Base-by-base conservation (phyloP, 1,284 basidiomycete species). In the Fomitopsis pinicola region DNA sequence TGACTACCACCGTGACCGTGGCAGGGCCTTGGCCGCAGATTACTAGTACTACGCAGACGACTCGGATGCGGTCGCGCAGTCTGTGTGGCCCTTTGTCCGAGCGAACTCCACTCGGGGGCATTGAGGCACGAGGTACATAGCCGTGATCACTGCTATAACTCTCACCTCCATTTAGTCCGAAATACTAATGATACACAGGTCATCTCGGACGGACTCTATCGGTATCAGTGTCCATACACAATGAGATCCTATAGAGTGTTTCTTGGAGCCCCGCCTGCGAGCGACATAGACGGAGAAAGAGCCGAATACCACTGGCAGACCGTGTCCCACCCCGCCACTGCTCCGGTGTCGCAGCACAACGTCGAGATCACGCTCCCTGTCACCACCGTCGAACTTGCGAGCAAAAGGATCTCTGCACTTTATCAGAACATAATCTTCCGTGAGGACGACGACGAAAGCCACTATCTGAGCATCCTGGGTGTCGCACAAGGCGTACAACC, bases 401-500 rank as follows among this genome's bases (percentile, higher is more conserved):
- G 80, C 68, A 76, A 77, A 15, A 78, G 86, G 35, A 85, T 91
- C 42, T 90, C 89, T 1, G 61, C 81, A 48, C 72, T 89, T 26
- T 91, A 90, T 67, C 75, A 84, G 65, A 87, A 89, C 61, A 78
- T 84, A 30, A 86, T 89, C 17, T 89, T 90, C 64, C 72, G 79
- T 42, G 78, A 66, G 8, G 65, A 63, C 15, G 62, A 64, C 55
- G 60, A 59, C 19, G 62, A 68, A 19, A 63, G 66, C 7, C 46
- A 52, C 17, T 38, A 42, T 22, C 6, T 30, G 45, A 42, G 58
- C 36, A 58, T 63, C 61, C 61, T 55, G 1, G 64, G 58, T 40
- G 56, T 44, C 42, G 55, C 42, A 17, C 8, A 30, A n/a, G 15
- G 17, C 3, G 12, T 30, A 44, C 48, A 12, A 17, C 36, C 26